Evolutionary conservation across 306 rosid species (phyloP).

Genomic region (Corylus americana): DNA sequence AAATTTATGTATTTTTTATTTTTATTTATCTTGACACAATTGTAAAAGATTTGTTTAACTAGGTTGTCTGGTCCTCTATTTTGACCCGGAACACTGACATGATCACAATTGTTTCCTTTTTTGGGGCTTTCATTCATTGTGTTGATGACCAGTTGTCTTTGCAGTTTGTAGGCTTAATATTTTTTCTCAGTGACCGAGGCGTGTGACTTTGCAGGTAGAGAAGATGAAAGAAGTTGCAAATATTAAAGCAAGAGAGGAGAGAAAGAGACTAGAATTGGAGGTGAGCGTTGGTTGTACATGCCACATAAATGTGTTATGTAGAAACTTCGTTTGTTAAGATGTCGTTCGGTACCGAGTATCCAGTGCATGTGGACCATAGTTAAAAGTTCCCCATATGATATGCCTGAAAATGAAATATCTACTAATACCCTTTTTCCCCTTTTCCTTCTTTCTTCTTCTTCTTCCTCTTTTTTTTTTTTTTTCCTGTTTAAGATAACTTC

Average conservation of each 20-base stretch:
- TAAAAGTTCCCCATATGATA: background rate
- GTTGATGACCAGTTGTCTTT: too few relatives aligned
- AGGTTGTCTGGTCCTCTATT: too few relatives aligned
- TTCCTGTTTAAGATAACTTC: background rate
- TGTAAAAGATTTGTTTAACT: too few relatives aligned
- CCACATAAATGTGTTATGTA: background rate
- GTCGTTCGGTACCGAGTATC: background rate
- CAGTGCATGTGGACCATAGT: background rate
- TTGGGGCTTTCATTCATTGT: too few relatives aligned
- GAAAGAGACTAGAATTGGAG: slow-evolving; percentile 75
- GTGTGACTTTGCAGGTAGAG: slow-evolving; percentile 59
- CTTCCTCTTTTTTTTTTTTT: too few relatives aligned
- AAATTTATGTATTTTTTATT: too few relatives aligned
- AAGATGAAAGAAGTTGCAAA: slow-evolving; percentile 86
- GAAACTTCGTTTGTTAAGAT: background rate
- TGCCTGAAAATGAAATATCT: background rate
- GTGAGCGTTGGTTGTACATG: slow-evolving; percentile 34
- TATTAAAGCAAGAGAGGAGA: slow-evolving; percentile 87
- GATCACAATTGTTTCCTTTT: too few relatives aligned
- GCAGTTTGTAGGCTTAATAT: background rate
- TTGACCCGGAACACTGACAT: too few relatives aligned
- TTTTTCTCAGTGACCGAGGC: slow-evolving; percentile 9
- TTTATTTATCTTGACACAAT: too few relatives aligned
- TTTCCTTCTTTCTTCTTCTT: too few relatives aligned
- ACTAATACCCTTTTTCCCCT: background rate